Percentiles rank a stretch among this genome's conserved stretches.
These are phyloP conservation scores for Nemania sp. DNA, from an alignment of 2,329 filamentous ascomycete genomes.

Conservation along the genomic window DNA sequence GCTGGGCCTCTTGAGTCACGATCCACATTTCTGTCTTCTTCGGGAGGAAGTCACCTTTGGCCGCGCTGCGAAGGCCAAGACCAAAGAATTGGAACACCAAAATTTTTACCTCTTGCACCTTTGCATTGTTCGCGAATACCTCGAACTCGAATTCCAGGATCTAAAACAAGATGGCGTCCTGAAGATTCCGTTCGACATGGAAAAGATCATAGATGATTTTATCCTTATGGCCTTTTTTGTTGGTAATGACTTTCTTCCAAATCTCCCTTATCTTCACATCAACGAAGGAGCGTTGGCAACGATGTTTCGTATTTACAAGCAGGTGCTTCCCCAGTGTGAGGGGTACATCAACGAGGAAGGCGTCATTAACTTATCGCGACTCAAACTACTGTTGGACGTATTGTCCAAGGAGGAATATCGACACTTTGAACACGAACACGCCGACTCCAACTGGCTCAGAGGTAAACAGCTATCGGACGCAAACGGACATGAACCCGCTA, in stretches of 20 bases:
- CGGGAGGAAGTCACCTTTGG: conserved; percentile 98
- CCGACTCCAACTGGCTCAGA: conserved; percentile 89
- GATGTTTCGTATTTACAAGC: conserved; percentile 98
- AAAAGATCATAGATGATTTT: conserved; percentile 97
- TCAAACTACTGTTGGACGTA: conserved; percentile 78
- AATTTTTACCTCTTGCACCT: conserved; percentile 98
- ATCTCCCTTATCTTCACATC: conserved; percentile 94
- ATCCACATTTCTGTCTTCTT: conserved; percentile 95
- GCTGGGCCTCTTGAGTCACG: conserved; percentile 94
- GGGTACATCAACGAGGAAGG: conserved; percentile 97
- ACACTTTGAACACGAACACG: conserved; percentile 89
- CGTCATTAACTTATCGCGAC: conserved; percentile 81
- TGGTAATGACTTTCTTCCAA: conserved; percentile 97
- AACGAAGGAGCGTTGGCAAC: conserved; percentile 95
- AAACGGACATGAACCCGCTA: conserved; percentile 64
- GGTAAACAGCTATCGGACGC: conserved; percentile 76
- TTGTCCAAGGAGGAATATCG: conserved; percentile 85
- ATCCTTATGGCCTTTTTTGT: conserved; percentile 99
- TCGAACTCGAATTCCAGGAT: conserved; percentile 96
- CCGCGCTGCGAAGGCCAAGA: conserved; percentile 81
- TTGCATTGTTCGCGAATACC: conserved; percentile 94
- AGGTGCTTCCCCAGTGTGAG: conserved; percentile 80
- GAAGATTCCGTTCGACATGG: conserved; percentile 84
- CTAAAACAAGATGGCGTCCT: conserved; percentile 74
- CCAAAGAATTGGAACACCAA: conserved; percentile 96